phyloP scores from a whole-genome alignment of 108 stramenopile species.

The Mediolabrus comicus region DNA sequence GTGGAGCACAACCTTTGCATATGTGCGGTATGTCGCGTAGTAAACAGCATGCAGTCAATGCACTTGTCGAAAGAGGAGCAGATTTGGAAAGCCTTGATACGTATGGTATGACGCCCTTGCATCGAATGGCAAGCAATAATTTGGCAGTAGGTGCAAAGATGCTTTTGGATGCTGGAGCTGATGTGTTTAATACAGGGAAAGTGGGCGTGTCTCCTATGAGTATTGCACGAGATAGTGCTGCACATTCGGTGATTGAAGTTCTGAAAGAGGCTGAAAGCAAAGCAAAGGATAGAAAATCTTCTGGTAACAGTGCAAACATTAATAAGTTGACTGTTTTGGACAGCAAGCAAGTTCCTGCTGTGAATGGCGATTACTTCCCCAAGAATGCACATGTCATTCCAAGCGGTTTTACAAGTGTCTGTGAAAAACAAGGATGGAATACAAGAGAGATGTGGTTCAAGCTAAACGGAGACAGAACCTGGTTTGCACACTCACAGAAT shows the following conservation, averaged over 20 bases:
- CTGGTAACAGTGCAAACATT: constrained; percentile 27
- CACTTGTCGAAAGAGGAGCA: constrained; percentile 62
- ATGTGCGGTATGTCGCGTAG: constrained; percentile 75
- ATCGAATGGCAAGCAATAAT: constrained; percentile 88
- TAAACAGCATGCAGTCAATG: constrained; percentile 52
- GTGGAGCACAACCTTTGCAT: constrained; percentile 83
- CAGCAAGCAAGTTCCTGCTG: constrained; percentile 6
- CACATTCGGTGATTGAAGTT: constrained; percentile 26
- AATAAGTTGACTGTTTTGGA: constrained; percentile 30
- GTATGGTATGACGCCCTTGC: constrained; percentile 80
- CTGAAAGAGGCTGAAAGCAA: constrained; percentile 12
- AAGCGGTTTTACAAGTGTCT: constrained; percentile 30
- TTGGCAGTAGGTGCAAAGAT: constrained; percentile 69
- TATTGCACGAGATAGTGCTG: constrained; percentile 31
- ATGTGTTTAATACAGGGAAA: constrained; percentile 30
- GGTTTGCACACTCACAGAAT: constrained; percentile 45
- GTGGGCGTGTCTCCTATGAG: constrained; percentile 18
- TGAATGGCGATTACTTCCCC: constrained; percentile 39
- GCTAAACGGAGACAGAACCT: constrained; percentile 31
- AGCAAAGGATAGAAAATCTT: constrained; percentile 2
- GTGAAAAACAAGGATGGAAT: constrained; percentile 24
- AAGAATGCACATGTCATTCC: constrained; percentile 22
- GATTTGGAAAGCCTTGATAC: constrained; percentile 71
- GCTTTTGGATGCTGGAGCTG: constrained; percentile 59
- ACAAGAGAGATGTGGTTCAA: constrained; percentile 27